phyloP scores from a whole-genome alignment of 148 eudicot species.

The Vaccinium vitisidaea region DNA sequence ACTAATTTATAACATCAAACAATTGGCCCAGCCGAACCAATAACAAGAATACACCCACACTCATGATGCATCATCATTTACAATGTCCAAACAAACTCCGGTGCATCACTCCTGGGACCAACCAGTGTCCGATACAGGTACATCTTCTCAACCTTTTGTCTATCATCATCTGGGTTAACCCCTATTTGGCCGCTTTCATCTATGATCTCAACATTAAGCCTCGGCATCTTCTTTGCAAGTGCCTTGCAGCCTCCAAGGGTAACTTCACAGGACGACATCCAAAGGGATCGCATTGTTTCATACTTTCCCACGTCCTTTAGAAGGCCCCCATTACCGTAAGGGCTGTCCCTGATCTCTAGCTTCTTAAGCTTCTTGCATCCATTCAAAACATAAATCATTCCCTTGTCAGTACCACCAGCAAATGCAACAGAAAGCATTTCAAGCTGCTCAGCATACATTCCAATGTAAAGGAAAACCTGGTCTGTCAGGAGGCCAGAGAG shows the following conservation, averaged over 20 bases:
- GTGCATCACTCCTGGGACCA: constrained; percentile 74
- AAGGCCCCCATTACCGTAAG: constrained; percentile 68
- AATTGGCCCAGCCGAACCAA: not conserved
- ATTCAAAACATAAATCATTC: constrained; percentile 70
- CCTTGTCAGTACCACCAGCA: constrained; percentile 81
- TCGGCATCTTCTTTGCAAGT: constrained; percentile 69
- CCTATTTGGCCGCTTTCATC: constrained; percentile 41
- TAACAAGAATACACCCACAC: not conserved
- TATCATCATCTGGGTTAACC: constrained; percentile 33
- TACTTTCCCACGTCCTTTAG: constrained; percentile 73
- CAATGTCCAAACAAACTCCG: constrained; percentile 64
- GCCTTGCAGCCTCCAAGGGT: constrained; percentile 71
- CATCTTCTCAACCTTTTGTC: constrained; percentile 66
- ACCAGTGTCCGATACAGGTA: constrained; percentile 70
- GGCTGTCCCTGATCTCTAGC: constrained; percentile 77
- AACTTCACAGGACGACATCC: constrained; percentile 87
- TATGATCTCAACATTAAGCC: constrained; percentile 79
- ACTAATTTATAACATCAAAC: constrained; percentile 15
- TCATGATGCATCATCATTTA: constrained; percentile 20
- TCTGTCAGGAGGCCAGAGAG: constrained; percentile 73
- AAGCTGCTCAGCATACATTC: constrained; percentile 81
- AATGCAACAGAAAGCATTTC: constrained; percentile 88
- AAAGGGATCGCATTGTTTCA: constrained; percentile 97
- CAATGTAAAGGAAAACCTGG: constrained; percentile 78
- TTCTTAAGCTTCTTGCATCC: constrained; percentile 83